Base-by-base conservation (phyloP, 2,329 filamentous ascomycete species). In the Penicillium sclerotigenum region DNA sequence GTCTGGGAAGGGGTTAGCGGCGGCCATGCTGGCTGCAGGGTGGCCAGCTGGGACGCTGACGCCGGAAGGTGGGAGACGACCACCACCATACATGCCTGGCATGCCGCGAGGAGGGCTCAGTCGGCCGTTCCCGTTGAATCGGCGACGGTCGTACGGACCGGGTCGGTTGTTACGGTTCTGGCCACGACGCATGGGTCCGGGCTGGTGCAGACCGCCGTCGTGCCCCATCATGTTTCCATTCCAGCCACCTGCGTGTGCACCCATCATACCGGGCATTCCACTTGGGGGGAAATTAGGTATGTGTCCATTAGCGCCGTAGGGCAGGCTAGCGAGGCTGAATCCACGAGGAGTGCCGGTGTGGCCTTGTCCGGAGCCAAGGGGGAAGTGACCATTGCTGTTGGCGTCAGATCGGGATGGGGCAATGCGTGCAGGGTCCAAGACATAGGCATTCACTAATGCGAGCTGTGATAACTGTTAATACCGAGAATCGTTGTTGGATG, bases 381-480 rank as follows among this genome's bases (percentile, higher is more conserved):
- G 91, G 80, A 97, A 97, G 75, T 97, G 93, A 1, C 93, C 93
- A 67, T 97, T 97, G 66, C 89, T 95, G 70, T 95, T 97, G 36
- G 92, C 89, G 77, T 99, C 91, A 18, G 92, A 94, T 55, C 93
- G 85, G 11, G 92, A 95, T 1, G 94, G 91, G 34, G 91, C 91
- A 71, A 99, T 97, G 68, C 96, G 93, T 11, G 93, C 87, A 38
- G 94, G 94, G 68, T 99, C 94, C 42, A 96, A 81, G 31, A 97
- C 91, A 69, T 99, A 99, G 29, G 88, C 86, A 71, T 99, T 99
- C 69, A 99, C 89, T 16, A 97, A 85, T 56, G 89, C 83, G 65
- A 96, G 87, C 91, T 96, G 67, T 22, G 33, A 31, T 24, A 18
- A 31, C 5, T 7, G 34, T 61, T 51, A 61, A 37, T 49, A 42